Conservation (phyloP, 2,329 filamentous ascomycete genomes). For the Aureobasidium mangrovei region DNA sequence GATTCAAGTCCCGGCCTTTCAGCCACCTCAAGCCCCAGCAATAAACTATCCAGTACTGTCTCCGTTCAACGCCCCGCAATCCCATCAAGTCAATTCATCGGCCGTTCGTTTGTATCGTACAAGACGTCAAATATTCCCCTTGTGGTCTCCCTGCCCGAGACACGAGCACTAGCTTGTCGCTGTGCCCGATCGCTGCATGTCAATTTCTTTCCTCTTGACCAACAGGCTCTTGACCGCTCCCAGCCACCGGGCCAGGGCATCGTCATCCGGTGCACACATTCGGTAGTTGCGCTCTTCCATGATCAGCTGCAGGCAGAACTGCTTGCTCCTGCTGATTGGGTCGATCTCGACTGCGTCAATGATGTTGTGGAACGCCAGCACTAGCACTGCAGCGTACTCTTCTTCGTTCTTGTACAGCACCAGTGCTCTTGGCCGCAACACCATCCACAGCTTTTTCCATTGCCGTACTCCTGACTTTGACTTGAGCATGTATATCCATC, state of each 20-base stretch:
- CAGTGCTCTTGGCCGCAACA: conserved; percentile 74
- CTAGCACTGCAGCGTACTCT: conserved; percentile 79
- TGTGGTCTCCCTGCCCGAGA: background rate
- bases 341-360: conserved; percentile 92
- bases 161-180: conserved; percentile 3
- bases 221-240: conserved; percentile 85
- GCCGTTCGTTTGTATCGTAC: conserved; percentile 3
- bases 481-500: conserved; percentile 77
- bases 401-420: conserved; percentile 87
- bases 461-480: conserved; percentile 76
- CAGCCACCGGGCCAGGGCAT: conserved; percentile 71
- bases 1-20: background rate
- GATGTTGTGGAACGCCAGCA: conserved; percentile 68
- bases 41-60: background rate
- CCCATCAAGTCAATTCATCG: background rate
- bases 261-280: conserved; percentile 61
- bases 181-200: conserved; percentile 9
- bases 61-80: background rate
- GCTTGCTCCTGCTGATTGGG: conserved; percentile 73
- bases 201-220: conserved; percentile 54
- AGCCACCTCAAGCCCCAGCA: conserved; percentile 3
- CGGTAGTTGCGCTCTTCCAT: conserved; percentile 66
- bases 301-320: conserved; percentile 83
- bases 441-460: conserved; percentile 93
- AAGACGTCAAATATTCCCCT: background rate